phyloP scores from a whole-genome alignment of 345 rosid species.

The Murraya koenigii region DNA sequence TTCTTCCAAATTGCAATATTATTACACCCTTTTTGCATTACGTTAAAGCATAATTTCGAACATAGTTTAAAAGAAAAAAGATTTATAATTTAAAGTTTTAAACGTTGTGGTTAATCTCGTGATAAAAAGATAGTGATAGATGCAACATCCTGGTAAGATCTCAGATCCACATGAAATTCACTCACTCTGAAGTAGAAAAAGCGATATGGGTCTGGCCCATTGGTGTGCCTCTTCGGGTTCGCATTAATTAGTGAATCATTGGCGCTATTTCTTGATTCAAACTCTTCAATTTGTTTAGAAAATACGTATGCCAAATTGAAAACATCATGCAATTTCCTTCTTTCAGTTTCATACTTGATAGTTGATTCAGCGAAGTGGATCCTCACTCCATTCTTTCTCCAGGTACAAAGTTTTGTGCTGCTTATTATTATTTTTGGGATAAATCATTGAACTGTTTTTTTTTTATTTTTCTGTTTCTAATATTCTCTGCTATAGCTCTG shows the following conservation, averaged over 20 bases:
- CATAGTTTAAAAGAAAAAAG: too few species aligned
- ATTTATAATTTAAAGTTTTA: too few species aligned
- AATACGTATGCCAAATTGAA: neutral
- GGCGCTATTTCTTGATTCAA: conserved; percentile 3
- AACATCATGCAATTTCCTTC: neutral
- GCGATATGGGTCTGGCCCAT: neutral
- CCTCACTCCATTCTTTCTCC: neutral
- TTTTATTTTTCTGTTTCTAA: neutral
- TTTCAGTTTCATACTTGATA: neutral
- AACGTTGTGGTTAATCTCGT: too few species aligned
- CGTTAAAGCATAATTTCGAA: too few species aligned
- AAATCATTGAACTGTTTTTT: too few species aligned
- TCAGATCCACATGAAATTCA: too few species aligned
- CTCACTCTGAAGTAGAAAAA: too few species aligned
- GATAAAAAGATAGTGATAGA: too few species aligned
- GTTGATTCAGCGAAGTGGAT: conserved; percentile 7
- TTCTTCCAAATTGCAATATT: too few species aligned
- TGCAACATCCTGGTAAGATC: too few species aligned
- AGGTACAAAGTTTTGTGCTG: neutral
- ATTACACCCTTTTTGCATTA: too few species aligned
- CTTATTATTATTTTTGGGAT: too few species aligned
- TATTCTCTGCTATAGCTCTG: neutral
- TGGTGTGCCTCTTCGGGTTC: neutral
- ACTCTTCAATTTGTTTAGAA: neutral
- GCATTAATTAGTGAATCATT: neutral